A percentile compares a stretch with the other conserved stretches of the same genome.
Evolutionary conservation across 495 filamentous ascomycete genomes (phyloP).

Genomic region (Daldinia caldariorum): DNA sequence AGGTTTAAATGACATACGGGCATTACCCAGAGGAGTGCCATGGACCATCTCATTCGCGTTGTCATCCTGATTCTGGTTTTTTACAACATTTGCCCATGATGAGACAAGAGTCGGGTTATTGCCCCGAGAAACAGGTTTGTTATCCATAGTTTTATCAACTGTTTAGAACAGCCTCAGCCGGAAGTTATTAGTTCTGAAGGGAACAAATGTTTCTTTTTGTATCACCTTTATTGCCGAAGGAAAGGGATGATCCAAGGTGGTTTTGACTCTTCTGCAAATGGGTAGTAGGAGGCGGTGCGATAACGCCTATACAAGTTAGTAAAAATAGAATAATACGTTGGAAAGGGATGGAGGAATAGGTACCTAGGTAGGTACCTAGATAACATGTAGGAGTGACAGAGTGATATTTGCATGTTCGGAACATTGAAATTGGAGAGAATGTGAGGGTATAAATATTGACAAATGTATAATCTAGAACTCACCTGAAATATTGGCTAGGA

Average conservation of each 20-base stretch:
- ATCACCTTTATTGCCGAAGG: not conserved
- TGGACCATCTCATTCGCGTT: not conserved
- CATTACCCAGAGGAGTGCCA: not conserved
- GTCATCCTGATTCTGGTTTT: not conserved
- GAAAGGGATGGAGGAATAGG: not conserved
- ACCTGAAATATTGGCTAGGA: not conserved
- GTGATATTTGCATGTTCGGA: not conserved
- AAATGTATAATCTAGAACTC: not conserved
- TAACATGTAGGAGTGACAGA: not conserved
- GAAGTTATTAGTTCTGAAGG: not conserved
- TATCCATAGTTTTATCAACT: not conserved
- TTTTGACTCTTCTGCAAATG: not conserved
- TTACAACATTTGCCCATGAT: conserved; percentile 1
- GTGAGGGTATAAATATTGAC: not conserved
- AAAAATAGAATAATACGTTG: not conserved
- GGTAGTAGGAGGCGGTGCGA: too few species aligned
- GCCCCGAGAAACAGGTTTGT: not conserved
- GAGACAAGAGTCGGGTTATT: not conserved
- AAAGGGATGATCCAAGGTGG: not conserved
- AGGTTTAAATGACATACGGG: not conserved
- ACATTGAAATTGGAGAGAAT: not conserved
- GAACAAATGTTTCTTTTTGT: not conserved
- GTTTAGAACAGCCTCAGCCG: not conserved
- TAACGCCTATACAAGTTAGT: not conserved
- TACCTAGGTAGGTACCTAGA: too few species aligned